Percentiles rank a stretch among this genome's conserved stretches.
phyloP scores from a whole-genome alignment of 2,329 filamentous ascomycete species.

The Beauveria caledonica region DNA sequence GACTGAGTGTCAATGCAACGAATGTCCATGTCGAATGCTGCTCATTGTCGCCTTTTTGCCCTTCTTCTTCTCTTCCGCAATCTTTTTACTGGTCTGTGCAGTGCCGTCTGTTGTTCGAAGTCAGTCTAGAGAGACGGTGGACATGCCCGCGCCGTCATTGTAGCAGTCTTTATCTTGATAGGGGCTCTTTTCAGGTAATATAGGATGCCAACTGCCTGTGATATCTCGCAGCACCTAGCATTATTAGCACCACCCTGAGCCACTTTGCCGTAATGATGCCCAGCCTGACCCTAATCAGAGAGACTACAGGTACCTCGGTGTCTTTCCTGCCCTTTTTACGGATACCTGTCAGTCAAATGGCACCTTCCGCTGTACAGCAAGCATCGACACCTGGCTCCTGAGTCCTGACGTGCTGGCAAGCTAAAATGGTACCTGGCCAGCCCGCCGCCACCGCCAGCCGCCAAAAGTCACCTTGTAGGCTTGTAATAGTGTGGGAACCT shows the following conservation, averaged over 20 bases:
- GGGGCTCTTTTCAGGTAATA: neutral
- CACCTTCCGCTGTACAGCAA: neutral
- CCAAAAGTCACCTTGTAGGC: neutral
- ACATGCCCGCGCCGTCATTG: neutral
- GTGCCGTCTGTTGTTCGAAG: neutral
- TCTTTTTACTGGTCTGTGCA: neutral
- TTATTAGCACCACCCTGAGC: neutral
- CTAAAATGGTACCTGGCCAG: constrained; percentile 1
- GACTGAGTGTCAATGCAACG: constrained; percentile 2
- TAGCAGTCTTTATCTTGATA: neutral
- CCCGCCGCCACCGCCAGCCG: neutral
- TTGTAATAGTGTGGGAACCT: too few species aligned
- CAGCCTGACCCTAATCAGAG: neutral
- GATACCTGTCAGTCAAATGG: too few species aligned
- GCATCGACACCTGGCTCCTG: neutral
- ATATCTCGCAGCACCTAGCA: too few species aligned
- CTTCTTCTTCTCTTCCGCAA: neutral
- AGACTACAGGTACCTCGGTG: neutral
- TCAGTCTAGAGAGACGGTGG: neutral
- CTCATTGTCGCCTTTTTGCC: neutral
- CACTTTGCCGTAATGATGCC: neutral
- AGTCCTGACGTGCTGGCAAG: neutral
- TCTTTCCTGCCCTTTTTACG: too few species aligned
- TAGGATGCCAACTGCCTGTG: too few species aligned
- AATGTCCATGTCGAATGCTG: neutral